Conservation (phyloP, 1,139 yeast genomes). For the Yamadazyma atlantica region DNA sequence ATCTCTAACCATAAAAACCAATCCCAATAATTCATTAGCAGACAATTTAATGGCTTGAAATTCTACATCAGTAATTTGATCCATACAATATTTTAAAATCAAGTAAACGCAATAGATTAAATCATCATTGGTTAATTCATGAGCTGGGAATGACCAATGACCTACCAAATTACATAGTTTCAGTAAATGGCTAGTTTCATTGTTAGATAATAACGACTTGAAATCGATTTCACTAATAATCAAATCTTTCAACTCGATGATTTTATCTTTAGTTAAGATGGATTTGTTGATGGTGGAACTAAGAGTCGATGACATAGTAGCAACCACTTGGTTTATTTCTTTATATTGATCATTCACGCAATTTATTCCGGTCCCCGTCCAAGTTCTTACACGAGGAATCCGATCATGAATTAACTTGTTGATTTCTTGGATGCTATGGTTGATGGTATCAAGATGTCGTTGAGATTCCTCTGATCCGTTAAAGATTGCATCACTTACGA, state of each 20-base stretch:
- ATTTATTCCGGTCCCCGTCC: conserved; percentile 53
- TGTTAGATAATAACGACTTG: conserved; percentile 25
- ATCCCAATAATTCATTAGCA: conserved; percentile 48
- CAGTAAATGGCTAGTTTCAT: conserved; percentile 24
- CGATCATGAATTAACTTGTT: conserved; percentile 33
- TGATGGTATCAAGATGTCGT: conserved; percentile 17
- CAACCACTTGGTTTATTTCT: conserved; percentile 24
- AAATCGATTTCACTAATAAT: conserved; percentile 44
- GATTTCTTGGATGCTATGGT: conserved; percentile 29
- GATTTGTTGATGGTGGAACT: conserved; percentile 26
- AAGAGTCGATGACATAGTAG: conserved; percentile 36
- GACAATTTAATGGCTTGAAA: conserved; percentile 24
- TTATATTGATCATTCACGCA: conserved; percentile 25
- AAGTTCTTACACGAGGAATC: conserved; percentile 50
- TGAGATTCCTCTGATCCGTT: conserved; percentile 14
- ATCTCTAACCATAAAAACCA: conserved; percentile 66
- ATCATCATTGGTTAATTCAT: conserved; percentile 66
- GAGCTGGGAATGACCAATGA: conserved; percentile 66
- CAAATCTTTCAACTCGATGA: conserved; percentile 25
- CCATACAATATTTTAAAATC: conserved; percentile 52
- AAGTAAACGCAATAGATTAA: conserved; percentile 59
- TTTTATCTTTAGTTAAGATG: conserved; percentile 19
- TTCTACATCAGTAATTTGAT: conserved; percentile 23
- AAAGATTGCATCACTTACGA: conserved; percentile 22
- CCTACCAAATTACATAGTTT: conserved; percentile 41